Conservation (phyloP, 768 basidiomycete genomes). For the Macrocybe gigantea region DNA sequence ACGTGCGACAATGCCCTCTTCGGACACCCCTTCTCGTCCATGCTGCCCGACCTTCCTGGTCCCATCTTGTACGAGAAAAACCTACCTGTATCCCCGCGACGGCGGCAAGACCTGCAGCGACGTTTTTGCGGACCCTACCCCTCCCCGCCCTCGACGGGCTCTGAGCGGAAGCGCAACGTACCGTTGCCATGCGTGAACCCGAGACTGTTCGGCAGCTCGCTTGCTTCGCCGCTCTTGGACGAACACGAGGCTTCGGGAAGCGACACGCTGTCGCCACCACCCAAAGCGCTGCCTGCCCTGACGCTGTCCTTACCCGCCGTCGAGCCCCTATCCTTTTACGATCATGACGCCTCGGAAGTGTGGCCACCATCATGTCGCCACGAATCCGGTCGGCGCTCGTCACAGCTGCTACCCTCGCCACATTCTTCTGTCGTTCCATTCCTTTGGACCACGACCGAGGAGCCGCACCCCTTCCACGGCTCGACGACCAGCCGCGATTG, state of each 20-base stretch:
- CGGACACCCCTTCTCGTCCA: too few relatives aligned
- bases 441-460: neutral
- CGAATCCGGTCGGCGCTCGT: neutral
- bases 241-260: slow-evolving; percentile 20
- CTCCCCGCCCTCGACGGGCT: slow-evolving; percentile 22
- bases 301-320: slow-evolving; percentile 30
- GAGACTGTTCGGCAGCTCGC: slow-evolving; percentile 16
- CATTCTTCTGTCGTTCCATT: neutral
- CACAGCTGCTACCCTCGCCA: neutral
- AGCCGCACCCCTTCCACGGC: neutral
- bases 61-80: too few relatives aligned
- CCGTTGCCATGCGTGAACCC: slow-evolving; percentile 14
- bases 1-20: too few relatives aligned
- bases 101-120: too few relatives aligned
- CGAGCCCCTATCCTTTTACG: slow-evolving; percentile 9
- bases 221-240: slow-evolving; percentile 28
- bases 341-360: neutral
- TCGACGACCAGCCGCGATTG: neutral
- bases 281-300: slow-evolving; percentile 32
- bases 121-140: too few relatives aligned
- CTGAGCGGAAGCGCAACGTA: slow-evolving; percentile 19
- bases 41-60: too few relatives aligned
- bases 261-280: slow-evolving; percentile 32
- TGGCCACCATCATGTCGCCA: neutral
- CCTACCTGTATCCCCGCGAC: too few relatives aligned